phyloP scores from a whole-genome alignment of 1,139 yeast species.

The Pichia sp. region DNA sequence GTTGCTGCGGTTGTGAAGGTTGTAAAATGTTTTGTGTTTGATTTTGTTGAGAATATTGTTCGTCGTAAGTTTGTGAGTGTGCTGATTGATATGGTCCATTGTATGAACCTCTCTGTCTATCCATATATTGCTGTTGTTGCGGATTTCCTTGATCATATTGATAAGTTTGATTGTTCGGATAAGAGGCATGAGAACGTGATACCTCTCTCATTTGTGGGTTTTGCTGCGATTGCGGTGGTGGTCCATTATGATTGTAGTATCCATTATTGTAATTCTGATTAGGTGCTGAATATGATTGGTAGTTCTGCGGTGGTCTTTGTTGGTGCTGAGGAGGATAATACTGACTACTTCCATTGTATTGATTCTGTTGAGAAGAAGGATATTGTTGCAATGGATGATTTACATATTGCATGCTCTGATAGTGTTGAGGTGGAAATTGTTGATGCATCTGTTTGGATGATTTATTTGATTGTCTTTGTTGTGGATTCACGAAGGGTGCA shows the following conservation, averaged over 20 bases:
- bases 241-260: not conserved
- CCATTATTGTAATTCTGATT: not conserved
- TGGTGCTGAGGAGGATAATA: not conserved
- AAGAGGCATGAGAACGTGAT: not conserved
- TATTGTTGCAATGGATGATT: conserved; percentile 3
- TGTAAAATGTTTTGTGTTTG: not conserved
- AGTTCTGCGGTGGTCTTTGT: not conserved
- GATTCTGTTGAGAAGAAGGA: not conserved
- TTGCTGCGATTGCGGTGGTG: conserved; percentile 2
- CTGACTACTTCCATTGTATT: not conserved
- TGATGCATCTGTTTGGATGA: conserved; percentile 7
- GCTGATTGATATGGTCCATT: conserved; percentile 2
- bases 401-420: conserved; percentile 3
- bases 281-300: not conserved
- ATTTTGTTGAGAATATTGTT: not conserved
- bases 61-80: not conserved
- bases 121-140: not conserved
- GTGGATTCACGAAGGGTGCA: conserved; percentile 6
- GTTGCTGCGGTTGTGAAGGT: conserved; percentile 10
- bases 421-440: conserved; percentile 1
- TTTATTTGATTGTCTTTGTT: not conserved
- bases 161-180: not conserved
- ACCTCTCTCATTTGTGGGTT: not conserved
- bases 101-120: conserved; percentile 3
- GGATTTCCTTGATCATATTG: not conserved